phyloP scores from a whole-genome alignment of 1,284 basidiomycete genomes.

The Ceratobasidium sp. region DNA sequence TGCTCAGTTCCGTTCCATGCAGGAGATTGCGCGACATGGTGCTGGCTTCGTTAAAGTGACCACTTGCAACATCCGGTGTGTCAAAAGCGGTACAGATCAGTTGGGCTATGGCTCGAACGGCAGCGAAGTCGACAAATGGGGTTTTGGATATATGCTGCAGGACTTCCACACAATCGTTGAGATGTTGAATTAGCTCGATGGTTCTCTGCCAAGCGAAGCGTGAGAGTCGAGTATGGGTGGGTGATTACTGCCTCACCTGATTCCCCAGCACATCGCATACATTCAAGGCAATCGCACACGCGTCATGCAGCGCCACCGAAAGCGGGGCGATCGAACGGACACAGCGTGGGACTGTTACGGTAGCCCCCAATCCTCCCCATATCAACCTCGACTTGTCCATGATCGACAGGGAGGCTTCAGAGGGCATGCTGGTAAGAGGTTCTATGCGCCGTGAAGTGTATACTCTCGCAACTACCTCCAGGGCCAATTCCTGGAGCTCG shows the following conservation, averaged over 20 bases:
- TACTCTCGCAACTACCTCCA: slow-evolving; percentile 10
- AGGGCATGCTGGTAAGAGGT: neutral
- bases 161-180: slow-evolving; percentile 39
- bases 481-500: neutral
- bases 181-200: slow-evolving; percentile 3
- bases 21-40: slow-evolving; percentile 44
- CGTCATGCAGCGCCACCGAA: neutral
- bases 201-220: neutral
- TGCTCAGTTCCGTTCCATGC: slow-evolving; percentile 48
- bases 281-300: neutral
- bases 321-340: slow-evolving; percentile 28
- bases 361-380: slow-evolving; percentile 21
- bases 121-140: slow-evolving; percentile 48
- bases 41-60: slow-evolving; percentile 1
- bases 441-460: neutral
- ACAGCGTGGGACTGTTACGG: slow-evolving; percentile 14
- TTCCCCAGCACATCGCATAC: neutral
- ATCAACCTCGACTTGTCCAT: slow-evolving; percentile 28
- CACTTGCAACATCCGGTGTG: neutral
- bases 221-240: neutral
- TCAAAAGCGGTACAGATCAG: slow-evolving; percentile 34
- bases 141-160: slow-evolving; percentile 22
- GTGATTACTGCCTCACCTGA: neutral
- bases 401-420: slow-evolving; percentile 8
- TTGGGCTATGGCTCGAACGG: slow-evolving; percentile 51